A percentile compares a stretch with the other conserved stretches of the same genome.
These are phyloP conservation scores for Thalassia testudinum DNA, from an alignment of 116 monocot genomes.

Conservation along the genomic window DNA sequence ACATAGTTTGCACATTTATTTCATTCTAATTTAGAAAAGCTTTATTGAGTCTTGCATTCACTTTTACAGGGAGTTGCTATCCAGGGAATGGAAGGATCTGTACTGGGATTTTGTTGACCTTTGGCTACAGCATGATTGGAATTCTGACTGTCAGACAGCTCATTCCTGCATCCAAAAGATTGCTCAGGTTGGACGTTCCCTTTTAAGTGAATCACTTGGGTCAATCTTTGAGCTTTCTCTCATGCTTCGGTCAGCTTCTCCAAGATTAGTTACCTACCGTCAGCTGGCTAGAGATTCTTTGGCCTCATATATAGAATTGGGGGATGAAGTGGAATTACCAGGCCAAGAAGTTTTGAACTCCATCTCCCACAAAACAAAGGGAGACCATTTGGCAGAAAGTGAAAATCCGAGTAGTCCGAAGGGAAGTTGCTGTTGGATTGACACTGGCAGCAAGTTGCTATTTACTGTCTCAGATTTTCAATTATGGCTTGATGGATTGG, in stretches of 20 bases:
- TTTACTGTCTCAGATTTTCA: slow-evolving; percentile 39
- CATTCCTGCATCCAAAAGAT: slow-evolving; percentile 59
- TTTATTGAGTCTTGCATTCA: no score
- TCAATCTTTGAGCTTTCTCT: slow-evolving; percentile 79
- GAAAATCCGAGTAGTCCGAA: slow-evolving; percentile 10
- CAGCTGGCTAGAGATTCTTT: slow-evolving; percentile 83
- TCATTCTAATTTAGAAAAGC: no score
- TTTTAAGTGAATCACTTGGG: slow-evolving; percentile 54
- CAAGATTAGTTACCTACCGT: slow-evolving; percentile 60
- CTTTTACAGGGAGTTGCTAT: slow-evolving; percentile 57
- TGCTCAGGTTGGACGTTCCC: slow-evolving; percentile 31
- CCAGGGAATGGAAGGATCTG: slow-evolving; percentile 61
- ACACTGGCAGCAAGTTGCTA: slow-evolving; percentile 51
- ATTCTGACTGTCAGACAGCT: slow-evolving; percentile 41
- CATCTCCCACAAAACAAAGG: background rate
- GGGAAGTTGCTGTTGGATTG: slow-evolving; percentile 82
- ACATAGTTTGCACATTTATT: no score
- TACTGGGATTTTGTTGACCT: slow-evolving; percentile 72
- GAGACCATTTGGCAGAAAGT: background rate
- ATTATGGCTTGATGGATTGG: slow-evolving; percentile 38
- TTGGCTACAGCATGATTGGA: slow-evolving; percentile 48
- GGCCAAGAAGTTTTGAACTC: background rate
- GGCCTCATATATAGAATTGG: slow-evolving; percentile 20
- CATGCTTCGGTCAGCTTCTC: slow-evolving; percentile 70
- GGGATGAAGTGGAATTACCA: background rate